phyloP scores from a whole-genome alignment of 2,329 filamentous ascomycete species.

The Fusarium burgessii region DNA sequence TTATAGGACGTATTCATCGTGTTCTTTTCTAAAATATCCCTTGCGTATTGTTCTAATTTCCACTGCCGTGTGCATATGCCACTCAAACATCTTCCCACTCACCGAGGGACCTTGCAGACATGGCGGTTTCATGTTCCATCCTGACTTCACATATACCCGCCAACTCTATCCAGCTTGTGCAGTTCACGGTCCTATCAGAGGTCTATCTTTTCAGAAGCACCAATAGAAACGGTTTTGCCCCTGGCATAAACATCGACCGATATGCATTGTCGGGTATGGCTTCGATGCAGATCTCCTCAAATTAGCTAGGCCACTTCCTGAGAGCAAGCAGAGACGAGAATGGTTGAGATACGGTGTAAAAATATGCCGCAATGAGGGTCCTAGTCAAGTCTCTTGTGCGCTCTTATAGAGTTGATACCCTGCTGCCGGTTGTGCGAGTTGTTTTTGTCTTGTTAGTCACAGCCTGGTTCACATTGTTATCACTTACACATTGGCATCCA shows the following conservation, averaged over 20 bases:
- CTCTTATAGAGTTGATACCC: slow-evolving; percentile 21
- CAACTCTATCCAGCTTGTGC: slow-evolving; percentile 40
- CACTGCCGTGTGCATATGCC: background rate
- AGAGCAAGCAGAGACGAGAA: background rate
- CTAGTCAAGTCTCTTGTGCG: background rate
- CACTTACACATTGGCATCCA: background rate
- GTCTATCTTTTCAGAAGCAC: slow-evolving; percentile 1
- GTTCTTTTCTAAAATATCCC: accelerated
- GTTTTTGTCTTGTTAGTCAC: background rate
- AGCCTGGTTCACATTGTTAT: background rate
- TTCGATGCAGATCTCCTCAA: slow-evolving; percentile 14
- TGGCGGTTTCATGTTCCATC: slow-evolving; percentile 33
- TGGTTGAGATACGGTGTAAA: slow-evolving; percentile 5
- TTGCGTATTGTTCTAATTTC: accelerated
- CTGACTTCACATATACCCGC: slow-evolving; percentile 27
- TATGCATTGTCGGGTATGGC: slow-evolving; percentile 16
- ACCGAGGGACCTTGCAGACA: slow-evolving; percentile 3
- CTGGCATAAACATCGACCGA: slow-evolving; percentile 20
- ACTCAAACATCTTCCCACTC: background rate
- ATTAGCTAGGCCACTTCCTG: background rate
- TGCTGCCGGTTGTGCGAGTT: background rate
- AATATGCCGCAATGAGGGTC: slow-evolving; percentile 14
- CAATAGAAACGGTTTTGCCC: slow-evolving; percentile 29
- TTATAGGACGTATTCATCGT: background rate
- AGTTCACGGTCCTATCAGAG: slow-evolving; percentile 5